A percentile compares a stretch with the other conserved stretches of the same genome.
These are phyloP conservation scores for Haplosporangium sp. DNA, from an alignment of 371 early-diverging fungal species.

Conservation along the genomic window DNA sequence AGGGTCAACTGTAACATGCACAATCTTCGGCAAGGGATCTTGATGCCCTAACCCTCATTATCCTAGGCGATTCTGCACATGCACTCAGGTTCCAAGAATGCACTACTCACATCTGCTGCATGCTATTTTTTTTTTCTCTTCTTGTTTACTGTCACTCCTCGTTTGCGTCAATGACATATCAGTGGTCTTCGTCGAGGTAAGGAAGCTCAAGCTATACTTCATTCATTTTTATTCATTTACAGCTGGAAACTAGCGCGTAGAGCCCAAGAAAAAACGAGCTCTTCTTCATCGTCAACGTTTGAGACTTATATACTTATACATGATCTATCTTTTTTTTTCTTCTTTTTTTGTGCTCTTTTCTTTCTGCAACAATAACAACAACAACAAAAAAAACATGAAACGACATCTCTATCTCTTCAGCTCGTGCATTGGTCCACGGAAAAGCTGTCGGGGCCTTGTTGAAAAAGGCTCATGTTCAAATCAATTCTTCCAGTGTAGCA, in stretches of 20 bases:
- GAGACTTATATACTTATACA: not conserved
- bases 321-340: not conserved
- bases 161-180: too few relatives aligned
- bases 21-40: too few relatives aligned
- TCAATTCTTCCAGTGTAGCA: slow-evolving; percentile 62
- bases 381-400: too few relatives aligned
- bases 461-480: slow-evolving; percentile 64
- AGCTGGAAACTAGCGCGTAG: too few relatives aligned
- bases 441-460: slow-evolving; percentile 69
- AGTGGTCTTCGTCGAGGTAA: slow-evolving; percentile 52
- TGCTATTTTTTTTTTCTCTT: not conserved
- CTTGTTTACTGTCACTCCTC: not conserved
- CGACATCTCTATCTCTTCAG: too few relatives aligned
- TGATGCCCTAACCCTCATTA: too few relatives aligned
- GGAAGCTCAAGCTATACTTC: not conserved
- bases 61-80: too few relatives aligned
- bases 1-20: too few relatives aligned
- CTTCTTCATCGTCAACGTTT: too few relatives aligned
- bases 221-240: not conserved
- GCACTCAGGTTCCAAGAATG: too few relatives aligned
- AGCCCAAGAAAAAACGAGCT: too few relatives aligned
- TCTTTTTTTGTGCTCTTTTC: slow-evolving; percentile 1
- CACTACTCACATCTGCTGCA: not conserved
- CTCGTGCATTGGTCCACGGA: slow-evolving; percentile 79
- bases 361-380: too few relatives aligned